phyloP scores from a whole-genome alignment of 2,329 filamentous ascomycete species.

The Myriosclerotinia scirpicola region DNA sequence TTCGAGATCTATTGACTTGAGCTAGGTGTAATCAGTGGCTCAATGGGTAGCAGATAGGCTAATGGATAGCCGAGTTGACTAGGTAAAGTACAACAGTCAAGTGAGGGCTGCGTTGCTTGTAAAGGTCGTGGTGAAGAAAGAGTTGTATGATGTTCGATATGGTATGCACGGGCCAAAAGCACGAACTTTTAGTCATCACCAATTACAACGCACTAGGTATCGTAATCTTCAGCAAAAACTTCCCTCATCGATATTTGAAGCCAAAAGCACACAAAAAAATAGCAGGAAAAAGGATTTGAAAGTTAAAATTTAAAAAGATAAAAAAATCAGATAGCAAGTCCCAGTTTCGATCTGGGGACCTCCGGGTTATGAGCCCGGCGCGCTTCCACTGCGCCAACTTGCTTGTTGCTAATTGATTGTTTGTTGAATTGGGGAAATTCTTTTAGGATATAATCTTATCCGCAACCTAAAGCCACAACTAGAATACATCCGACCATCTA shows the following conservation, averaged over 20 bases:
- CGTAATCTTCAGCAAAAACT: neutral
- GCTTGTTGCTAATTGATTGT: constrained; percentile 28
- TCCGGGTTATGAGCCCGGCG: constrained; percentile 45
- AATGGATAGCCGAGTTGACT: no score
- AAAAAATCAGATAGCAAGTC: constrained; percentile 5
- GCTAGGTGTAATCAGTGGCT: neutral
- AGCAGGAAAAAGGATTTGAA: no score
- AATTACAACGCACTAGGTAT: neutral
- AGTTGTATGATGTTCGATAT: no score
- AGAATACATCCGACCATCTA: neutral
- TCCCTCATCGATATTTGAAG: no score
- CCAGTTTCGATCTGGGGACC: constrained; percentile 43
- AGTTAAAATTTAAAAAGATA: neutral
- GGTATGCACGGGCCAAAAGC: neutral
- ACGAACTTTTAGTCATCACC: neutral
- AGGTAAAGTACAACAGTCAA: no score
- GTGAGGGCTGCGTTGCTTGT: neutral
- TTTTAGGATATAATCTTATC: neutral
- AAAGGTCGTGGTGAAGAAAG: no score
- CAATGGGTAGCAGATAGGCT: no score
- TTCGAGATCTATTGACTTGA: neutral
- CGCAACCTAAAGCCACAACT: neutral
- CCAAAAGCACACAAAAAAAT: neutral
- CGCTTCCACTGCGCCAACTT: constrained; percentile 44
- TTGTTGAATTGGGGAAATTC: no score